Percentiles rank a stretch among this genome's conserved stretches.
Evolutionary conservation across 208 protist genomes (phyloP).

Genomic region (Leishmania martiniquensis): DNA sequence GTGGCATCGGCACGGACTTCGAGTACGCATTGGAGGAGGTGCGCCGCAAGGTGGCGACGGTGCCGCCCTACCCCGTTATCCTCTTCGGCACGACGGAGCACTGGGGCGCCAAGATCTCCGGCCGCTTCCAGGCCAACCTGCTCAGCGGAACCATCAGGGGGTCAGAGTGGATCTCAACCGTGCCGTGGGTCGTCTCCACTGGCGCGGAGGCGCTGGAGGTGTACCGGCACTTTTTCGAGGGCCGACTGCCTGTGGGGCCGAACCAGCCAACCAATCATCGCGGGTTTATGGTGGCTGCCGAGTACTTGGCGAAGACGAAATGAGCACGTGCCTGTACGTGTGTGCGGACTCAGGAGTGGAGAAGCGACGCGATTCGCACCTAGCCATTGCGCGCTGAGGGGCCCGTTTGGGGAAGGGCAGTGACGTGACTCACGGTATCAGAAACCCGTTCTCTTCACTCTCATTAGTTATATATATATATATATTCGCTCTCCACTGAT

Average conservation of each 20-base stretch:
- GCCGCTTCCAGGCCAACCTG: conserved; percentile 79
- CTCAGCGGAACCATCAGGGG: conserved; percentile 87
- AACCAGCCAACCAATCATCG: conserved; percentile 68
- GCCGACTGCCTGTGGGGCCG: conserved; percentile 75
- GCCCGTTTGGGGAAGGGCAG: background rate
- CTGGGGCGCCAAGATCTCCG: conserved; percentile 83
- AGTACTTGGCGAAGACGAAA: conserved; percentile 52
- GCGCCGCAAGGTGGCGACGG: conserved; percentile 91
- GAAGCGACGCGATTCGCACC: background rate
- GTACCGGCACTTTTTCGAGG: conserved; percentile 85
- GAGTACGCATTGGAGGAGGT: conserved; percentile 95
- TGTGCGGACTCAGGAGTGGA: background rate
- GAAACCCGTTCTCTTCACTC: background rate
- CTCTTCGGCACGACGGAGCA: conserved; percentile 85
- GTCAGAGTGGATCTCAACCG: conserved; percentile 93
- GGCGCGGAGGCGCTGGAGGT: conserved; percentile 89
- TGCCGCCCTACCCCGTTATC: conserved; percentile 82
- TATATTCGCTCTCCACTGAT: background rate
- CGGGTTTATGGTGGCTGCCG: conserved; percentile 88
- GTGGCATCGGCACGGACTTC: conserved; percentile 94
- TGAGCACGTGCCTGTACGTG: conserved; percentile 4
- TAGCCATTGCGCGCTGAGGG: background rate
- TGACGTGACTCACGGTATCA: background rate
- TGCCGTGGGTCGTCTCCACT: conserved; percentile 87
- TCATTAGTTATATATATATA: background rate